Evolutionary conservation across 2,329 filamentous ascomycete genomes (phyloP).

Genomic region (Colletotrichum sojae): DNA sequence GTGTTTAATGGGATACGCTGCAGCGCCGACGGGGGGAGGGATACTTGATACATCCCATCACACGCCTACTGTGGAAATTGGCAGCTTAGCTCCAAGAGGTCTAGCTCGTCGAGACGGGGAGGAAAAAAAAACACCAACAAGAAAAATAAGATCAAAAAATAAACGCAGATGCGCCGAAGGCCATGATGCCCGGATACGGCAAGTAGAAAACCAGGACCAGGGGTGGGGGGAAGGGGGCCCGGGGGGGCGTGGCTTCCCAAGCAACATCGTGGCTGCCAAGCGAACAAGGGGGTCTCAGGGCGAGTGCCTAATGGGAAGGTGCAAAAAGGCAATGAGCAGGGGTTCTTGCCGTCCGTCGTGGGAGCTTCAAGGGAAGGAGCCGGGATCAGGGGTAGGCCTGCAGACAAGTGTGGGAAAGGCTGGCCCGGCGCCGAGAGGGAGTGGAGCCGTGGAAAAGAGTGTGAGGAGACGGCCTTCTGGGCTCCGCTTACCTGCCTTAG

Average conservation of each 20-base stretch:
- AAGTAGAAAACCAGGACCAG: slow-evolving; percentile 1
- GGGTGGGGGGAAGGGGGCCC: neutral
- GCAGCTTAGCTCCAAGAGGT: slow-evolving; percentile 16
- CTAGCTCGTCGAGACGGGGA: slow-evolving; percentile 5
- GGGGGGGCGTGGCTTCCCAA: slow-evolving; percentile 8
- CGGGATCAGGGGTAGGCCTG: slow-evolving; percentile 19
- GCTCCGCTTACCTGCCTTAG: slow-evolving; percentile 29
- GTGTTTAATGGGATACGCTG: slow-evolving; percentile 32
- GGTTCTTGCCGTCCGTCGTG: slow-evolving; percentile 12
- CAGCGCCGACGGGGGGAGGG: neutral
- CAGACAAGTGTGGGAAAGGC: too few species aligned
- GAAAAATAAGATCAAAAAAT: slow-evolving; percentile 15
- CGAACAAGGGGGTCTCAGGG: slow-evolving; percentile 15
- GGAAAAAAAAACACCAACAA: neutral
- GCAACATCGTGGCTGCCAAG: slow-evolving; percentile 36
- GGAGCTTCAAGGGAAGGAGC: slow-evolving; percentile 1
- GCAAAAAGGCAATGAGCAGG: slow-evolving; percentile 13
- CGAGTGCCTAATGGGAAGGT: slow-evolving; percentile 34
- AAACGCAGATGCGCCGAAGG: slow-evolving; percentile 16
- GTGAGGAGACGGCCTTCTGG: slow-evolving; percentile 5
- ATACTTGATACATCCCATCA: too few species aligned
- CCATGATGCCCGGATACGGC: slow-evolving; percentile 35
- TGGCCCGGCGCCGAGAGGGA: neutral
- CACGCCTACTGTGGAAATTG: slow-evolving; percentile 17
- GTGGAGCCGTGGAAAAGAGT: neutral